A percentile compares a stretch with the other conserved stretches of the same genome.
Evolutionary conservation across 2,329 filamentous ascomycete species (phyloP).

Genomic region (Penicillium rolfsii): DNA sequence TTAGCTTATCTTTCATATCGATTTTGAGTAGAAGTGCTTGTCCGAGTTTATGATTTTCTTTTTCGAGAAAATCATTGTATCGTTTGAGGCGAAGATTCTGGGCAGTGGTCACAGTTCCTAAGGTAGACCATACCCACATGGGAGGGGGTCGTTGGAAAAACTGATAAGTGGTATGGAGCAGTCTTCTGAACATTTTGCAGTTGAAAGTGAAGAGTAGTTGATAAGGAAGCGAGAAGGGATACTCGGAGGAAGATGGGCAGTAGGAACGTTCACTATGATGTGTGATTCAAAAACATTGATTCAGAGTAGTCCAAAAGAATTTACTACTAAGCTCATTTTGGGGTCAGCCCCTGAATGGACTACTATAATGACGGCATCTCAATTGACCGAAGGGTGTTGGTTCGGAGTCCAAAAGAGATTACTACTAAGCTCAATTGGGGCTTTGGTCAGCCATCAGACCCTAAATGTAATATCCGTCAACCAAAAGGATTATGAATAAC

Average conservation of each 20-base stretch:
- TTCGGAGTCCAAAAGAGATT: neutral
- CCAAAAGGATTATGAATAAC: neutral
- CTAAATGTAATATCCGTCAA: neutral
- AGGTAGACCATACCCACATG: neutral
- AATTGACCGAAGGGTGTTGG: neutral
- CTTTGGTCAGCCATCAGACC: neutral
- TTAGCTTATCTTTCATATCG: neutral
- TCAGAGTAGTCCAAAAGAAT: neutral
- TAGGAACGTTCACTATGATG: too few relatives aligned
- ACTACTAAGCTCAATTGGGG: neutral
- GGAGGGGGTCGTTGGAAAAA: neutral
- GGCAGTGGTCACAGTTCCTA: neutral
- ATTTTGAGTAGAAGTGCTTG: neutral
- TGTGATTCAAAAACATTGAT: neutral
- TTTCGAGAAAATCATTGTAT: neutral
- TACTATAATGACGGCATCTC: neutral
- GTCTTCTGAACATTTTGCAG: neutral
- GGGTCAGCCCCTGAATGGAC: neutral
- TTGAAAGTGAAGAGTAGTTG: neutral
- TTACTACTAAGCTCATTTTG: neutral
- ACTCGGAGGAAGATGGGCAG: too few relatives aligned
- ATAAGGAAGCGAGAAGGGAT: neutral
- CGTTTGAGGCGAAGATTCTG: neutral
- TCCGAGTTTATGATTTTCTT: neutral
- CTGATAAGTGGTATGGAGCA: neutral